phyloP scores from a whole-genome alignment of 345 rosid genomes.

The Mercurialis annua region DNA sequence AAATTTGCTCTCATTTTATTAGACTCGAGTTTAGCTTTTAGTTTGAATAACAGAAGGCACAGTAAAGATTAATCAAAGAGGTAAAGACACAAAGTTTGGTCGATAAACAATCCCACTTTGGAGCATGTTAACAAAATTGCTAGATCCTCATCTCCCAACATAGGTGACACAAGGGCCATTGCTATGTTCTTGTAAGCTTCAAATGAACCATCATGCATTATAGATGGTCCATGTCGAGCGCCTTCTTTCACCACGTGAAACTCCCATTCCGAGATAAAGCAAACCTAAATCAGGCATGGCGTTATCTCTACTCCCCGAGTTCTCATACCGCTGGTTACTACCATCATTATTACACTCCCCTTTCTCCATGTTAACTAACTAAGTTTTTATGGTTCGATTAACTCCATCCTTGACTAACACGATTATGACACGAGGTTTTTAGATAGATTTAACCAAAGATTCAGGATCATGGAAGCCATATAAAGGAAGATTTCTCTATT shows the following conservation, averaged over 20 bases:
- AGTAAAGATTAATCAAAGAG: too few species aligned
- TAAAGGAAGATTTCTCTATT: constrained; percentile 22
- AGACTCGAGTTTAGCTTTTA: too few species aligned
- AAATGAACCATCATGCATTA: constrained; percentile 19
- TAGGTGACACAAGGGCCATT: constrained; percentile 26
- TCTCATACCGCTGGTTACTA: constrained; percentile 23
- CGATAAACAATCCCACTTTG: constrained; percentile 25
- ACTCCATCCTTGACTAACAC: constrained; percentile 26
- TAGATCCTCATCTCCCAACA: constrained; percentile 25
- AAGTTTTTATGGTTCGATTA: constrained; percentile 19
- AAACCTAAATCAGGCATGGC: constrained; percentile 13
- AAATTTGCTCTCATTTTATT: too few species aligned
- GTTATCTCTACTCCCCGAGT: constrained; percentile 20
- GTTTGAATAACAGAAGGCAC: too few species aligned
- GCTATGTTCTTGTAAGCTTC: constrained; percentile 14
- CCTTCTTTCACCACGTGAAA: constrained; percentile 24
- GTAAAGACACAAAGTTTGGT: too few species aligned
- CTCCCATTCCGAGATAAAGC: constrained; percentile 22
- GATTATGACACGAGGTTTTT: constrained; percentile 21
- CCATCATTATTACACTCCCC: constrained; percentile 24
- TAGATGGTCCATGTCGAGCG: constrained; percentile 19
- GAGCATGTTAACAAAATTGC: constrained; percentile 24
- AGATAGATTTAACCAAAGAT: constrained; percentile 20
- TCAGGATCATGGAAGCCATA: constrained; percentile 23
- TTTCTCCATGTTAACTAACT: constrained; percentile 18